Conservation (phyloP, 2,329 filamentous ascomycete species). For the Apiospora sp. region DNA sequence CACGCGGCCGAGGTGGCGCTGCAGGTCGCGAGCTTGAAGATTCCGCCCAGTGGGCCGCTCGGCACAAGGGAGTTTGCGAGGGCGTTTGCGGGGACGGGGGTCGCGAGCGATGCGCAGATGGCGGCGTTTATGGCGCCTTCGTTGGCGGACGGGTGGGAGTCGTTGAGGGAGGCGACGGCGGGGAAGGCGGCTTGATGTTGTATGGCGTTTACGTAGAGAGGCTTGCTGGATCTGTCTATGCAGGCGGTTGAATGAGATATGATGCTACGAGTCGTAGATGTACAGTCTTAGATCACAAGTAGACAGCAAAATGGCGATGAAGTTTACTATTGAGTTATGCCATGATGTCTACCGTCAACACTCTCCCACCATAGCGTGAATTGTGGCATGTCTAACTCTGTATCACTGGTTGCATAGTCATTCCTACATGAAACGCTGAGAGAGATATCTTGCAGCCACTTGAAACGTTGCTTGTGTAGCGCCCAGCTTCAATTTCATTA, state of each 20-base stretch:
- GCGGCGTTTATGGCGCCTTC: constrained; percentile 86
- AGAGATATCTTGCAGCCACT: too few species aligned
- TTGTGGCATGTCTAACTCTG: not conserved
- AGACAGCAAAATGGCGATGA: not conserved
- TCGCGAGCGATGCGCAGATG: constrained; percentile 76
- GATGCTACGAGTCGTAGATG: not conserved
- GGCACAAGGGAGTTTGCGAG: constrained; percentile 73
- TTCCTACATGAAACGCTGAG: not conserved
- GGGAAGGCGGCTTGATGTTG: constrained; percentile 24
- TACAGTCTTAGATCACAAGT: not conserved
- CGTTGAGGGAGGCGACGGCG: constrained; percentile 53
- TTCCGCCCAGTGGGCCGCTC: constrained; percentile 76
- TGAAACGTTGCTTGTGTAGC: too few species aligned
- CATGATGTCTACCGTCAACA: not conserved
- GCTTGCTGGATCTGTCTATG: not conserved
- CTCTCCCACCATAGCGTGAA: not conserved
- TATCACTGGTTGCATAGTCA: not conserved
- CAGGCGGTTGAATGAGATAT: not conserved
- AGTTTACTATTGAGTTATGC: not conserved
- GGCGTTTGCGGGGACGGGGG: constrained; percentile 78
- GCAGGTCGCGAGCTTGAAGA: constrained; percentile 75
- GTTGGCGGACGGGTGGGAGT: constrained; percentile 70
- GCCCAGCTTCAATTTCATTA: too few species aligned
- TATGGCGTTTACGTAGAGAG: not conserved
- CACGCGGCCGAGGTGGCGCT: constrained; percentile 79